Evolutionary conservation across 2,329 filamentous ascomycete species (phyloP).

Genomic region (Trichophyton rubrum): DNA sequence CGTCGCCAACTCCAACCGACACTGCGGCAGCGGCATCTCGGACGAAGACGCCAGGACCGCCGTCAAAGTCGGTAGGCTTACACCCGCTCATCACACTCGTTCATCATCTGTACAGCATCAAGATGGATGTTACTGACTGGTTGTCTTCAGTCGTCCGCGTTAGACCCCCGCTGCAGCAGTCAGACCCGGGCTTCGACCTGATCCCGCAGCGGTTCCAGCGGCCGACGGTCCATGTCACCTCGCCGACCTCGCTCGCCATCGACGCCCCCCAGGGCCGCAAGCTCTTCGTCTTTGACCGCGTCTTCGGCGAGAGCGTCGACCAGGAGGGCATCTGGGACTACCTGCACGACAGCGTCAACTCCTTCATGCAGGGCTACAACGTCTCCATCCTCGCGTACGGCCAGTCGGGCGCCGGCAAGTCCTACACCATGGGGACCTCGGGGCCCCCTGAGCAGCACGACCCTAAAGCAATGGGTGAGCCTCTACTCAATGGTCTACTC

Average conservation of each 20-base stretch:
- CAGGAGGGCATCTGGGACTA: constrained; percentile 95
- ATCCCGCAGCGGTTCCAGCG: constrained; percentile 92
- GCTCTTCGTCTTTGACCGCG: constrained; percentile 90
- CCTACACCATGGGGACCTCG: constrained; percentile 96
- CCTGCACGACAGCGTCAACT: constrained; percentile 72
- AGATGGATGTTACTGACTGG: not conserved
- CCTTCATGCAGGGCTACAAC: constrained; percentile 95
- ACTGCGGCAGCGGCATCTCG: constrained; percentile 66
- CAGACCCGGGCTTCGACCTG: constrained; percentile 84
- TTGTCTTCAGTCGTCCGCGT: constrained; percentile 65
- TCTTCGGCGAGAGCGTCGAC: constrained; percentile 69
- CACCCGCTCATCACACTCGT: constrained; percentile 27
- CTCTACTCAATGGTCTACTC: constrained; percentile 9
- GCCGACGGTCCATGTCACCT: constrained; percentile 80
- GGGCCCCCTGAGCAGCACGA: constrained; percentile 66
- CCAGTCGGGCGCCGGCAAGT: constrained; percentile 94
- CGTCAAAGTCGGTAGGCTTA: constrained; percentile 80
- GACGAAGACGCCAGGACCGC: constrained; percentile 85
- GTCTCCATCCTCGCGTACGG: constrained; percentile 94
- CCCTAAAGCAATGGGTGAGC: constrained; percentile 62
- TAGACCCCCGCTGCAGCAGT: constrained; percentile 68
- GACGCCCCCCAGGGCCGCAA: constrained; percentile 88
- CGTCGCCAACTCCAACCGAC: constrained; percentile 39
- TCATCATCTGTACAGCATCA: no score
- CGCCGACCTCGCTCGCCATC: constrained; percentile 71